These are phyloP conservation scores for Nitzschia sp. DNA, from an alignment of 108 stramenopile species.

Conservation along the genomic window DNA sequence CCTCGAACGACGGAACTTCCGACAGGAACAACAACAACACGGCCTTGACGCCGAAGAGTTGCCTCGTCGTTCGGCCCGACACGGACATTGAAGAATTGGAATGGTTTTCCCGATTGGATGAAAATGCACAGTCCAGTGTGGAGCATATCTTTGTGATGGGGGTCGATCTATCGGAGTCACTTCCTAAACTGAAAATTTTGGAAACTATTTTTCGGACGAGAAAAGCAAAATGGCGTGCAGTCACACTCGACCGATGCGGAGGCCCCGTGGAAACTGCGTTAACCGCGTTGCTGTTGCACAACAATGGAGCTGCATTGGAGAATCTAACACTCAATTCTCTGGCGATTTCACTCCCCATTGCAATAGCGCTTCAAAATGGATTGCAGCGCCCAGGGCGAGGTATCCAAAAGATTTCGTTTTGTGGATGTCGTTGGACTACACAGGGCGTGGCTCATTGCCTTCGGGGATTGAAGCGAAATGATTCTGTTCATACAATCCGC, in stretches of 20 bases:
- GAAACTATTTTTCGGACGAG: not conserved
- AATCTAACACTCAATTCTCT: not conserved
- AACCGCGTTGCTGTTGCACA: not conserved
- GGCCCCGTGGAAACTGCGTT: not conserved
- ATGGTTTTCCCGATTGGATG: not conserved
- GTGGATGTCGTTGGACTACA: not conserved
- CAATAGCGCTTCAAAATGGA: not conserved
- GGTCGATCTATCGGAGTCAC: not conserved
- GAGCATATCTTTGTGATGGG: not conserved
- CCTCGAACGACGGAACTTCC: no score
- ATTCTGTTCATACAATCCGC: not conserved
- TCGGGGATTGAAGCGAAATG: not conserved
- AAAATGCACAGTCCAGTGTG: not conserved
- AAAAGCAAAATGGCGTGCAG: not conserved
- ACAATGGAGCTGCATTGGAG: not conserved
- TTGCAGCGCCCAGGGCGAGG: not conserved
- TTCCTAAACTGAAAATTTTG: not conserved
- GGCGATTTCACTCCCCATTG: not conserved
- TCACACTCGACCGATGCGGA: not conserved
- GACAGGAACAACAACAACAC: no score
- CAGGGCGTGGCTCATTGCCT: not conserved
- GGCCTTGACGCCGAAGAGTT: not conserved
- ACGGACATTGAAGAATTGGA: not conserved
- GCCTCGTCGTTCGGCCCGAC: not conserved
- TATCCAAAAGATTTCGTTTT: not conserved